A percentile compares a stretch with the other conserved stretches of the same genome.
These are phyloP conservation scores for Fusarium acutatum DNA, from an alignment of 2,329 filamentous ascomycete species.

Conservation along the genomic window DNA sequence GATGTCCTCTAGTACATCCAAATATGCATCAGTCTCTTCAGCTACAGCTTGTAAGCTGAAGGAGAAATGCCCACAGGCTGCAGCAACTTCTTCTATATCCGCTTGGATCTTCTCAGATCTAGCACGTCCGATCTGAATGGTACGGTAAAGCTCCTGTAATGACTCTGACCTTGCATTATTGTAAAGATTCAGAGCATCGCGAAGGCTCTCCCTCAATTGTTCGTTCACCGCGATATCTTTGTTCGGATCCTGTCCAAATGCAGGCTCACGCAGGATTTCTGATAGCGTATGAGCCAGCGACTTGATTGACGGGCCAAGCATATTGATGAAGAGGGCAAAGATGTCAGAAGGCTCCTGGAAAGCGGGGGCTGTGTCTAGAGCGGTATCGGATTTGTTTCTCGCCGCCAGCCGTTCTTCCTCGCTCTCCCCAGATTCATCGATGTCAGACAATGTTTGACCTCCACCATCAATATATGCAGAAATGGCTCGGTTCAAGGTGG, in stretches of 20 bases:
- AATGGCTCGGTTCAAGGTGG: slow-evolving; percentile 39
- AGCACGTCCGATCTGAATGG: slow-evolving; percentile 74
- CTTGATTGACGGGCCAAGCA: slow-evolving; percentile 94
- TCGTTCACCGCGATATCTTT: slow-evolving; percentile 79
- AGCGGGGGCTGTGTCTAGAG: slow-evolving; percentile 43
- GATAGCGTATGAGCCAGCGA: slow-evolving; percentile 92
- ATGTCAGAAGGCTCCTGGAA: slow-evolving; percentile 79
- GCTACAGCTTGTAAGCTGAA: slow-evolving; percentile 92
- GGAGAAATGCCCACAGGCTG: slow-evolving; percentile 97
- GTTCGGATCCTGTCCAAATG: slow-evolving; percentile 75
- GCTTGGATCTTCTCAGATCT: slow-evolving; percentile 81
- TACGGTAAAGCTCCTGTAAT: slow-evolving; percentile 80
- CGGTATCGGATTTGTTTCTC: slow-evolving; percentile 43
- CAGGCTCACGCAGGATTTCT: slow-evolving; percentile 86
- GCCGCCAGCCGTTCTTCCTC: slow-evolving; percentile 53
- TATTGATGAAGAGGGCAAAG: slow-evolving; percentile 87
- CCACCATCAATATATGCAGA: slow-evolving; percentile 50
- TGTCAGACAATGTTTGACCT: slow-evolving; percentile 64
- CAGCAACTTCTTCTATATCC: slow-evolving; percentile 95
- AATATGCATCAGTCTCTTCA: slow-evolving; percentile 84
- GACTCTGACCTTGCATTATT: slow-evolving; percentile 78
- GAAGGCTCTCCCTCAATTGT: slow-evolving; percentile 81
- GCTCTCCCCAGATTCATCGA: slow-evolving; percentile 71
- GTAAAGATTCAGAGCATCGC: slow-evolving; percentile 83
- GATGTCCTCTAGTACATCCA: slow-evolving; percentile 86